Evolutionary conservation across 805 yeast species (phyloP), one percentile per base, ranked within the genome.

Genomic region (Lipomyces yamanashiensis): DNA sequence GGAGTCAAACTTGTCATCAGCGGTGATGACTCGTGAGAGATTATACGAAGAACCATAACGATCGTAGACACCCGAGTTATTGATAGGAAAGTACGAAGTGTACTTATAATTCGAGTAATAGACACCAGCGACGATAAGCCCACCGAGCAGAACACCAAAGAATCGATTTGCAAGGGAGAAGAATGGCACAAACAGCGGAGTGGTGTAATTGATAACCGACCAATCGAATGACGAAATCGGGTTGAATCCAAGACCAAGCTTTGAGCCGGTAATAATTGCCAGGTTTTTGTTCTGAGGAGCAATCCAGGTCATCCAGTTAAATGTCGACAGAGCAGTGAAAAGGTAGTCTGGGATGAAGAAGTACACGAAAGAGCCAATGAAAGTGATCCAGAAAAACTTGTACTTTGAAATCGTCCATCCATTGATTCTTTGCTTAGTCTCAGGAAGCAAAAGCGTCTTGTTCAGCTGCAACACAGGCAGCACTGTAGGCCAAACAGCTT

Each of bases 221-320:
- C 90, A 87, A 74, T 87, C 90, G 70, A 87, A 85, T 2, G 67
- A 37, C 15, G 89, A 84, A 48, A 86, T 72, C 9, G 92, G 92
- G 68, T 86, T 74, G 72, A 85, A 72, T n/a, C 90, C 91, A 62
- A 87, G 76, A n/a, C 92, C 92, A 10, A 83, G 75, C 13, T 76
- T 68, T 6, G 84, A 78, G 56, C 93, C 93, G 68, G 87, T 87
- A 17, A 88, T 76, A 71, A 85, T 88, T 69, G 85, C 86, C 28
- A 87, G 80, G 15, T 80, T 79, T 54, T 82, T 82, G 72, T 85
- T 84, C 50, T 83, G 74, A 17, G 82, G 83, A 23, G 79, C 80
- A 55, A 85, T 85, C 90, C 92, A 87, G 23, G 87, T 79, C 47
- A 85, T 82, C 80, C 87, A 85, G 33, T 75, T 71, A 71, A 88